Base-by-base conservation (phyloP, 129 eudicot species). In the Dittrichia graveolens region DNA sequence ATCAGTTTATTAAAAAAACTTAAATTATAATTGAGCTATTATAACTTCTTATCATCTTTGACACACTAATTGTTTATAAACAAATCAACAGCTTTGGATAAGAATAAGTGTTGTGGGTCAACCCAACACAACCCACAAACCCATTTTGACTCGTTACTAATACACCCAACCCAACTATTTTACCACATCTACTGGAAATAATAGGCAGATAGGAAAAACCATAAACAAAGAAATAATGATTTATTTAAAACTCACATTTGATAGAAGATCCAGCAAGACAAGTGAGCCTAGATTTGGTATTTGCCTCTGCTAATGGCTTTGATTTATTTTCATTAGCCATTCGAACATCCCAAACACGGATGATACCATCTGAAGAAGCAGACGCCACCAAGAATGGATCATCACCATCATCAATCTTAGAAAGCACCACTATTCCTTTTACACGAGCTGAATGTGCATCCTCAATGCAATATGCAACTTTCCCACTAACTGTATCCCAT, bases 251-350 rank as follows among this genome's bases (percentile, higher is more conserved):
- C 97, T 77, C 73, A 91, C 99, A 81, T 82, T 79, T 88, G 52
- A 91, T 4, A 38, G 99, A 87, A 42, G 97, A 95, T 45, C 99
- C 99, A 35, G 97, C 99, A 73, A 95, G 99, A 80, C 97, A 95
- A 77, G 99, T 90, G 62, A 95, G 85, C 77, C 99, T 90, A 58
- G 99, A 95, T 69, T 83, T 90, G 42, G 97, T 95, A 79, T 90
- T 81, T 31, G 83, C 95, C 79, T 95, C 95, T 19, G 97, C 80
- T 40, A 95, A 66, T 14, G 97, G 96, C n/a, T 4, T 78, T 62
- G 99, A 75, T 72, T 86, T 88, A 3, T 61, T 88, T 72, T 84
- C 76, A 11, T 40, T 65, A 31, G 82, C 78, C 86, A 78, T 76
- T 5, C 99, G 93, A 64, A 88, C 82, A 69, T 95, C 99, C 99